Base-by-base conservation (phyloP, 805 yeast genomes). In the Metschnikowia proteae region DNA sequence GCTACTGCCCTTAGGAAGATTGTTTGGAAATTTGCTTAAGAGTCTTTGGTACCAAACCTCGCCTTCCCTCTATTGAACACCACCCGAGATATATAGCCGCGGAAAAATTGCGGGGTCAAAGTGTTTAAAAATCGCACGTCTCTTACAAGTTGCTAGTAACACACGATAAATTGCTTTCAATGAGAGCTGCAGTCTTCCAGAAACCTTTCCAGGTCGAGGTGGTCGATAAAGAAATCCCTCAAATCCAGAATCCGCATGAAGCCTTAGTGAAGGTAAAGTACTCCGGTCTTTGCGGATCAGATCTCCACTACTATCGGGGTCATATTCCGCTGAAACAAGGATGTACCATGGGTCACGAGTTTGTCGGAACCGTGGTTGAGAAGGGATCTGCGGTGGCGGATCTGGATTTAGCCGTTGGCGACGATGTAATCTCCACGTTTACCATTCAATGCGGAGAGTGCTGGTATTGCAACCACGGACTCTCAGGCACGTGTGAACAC, bases 361-460 rank as follows among this genome's bases (percentile, higher is more conserved):
- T 76, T 44, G 58, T 69, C 17, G 81, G 82, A 2, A 63, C 62
- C 2, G 63, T 78, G 6, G 74, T 66, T 3, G 71, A 66, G 6
- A 67, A 63, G 13, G 82, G 81, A 1, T 7, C 48, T 0, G 62
- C 50, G 0, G 56, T 69, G 1, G 42, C 54, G 5, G 61, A 55
- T 22, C 27, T 49, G 22, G 60, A 60, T n/a, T 71, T 78, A 53
- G 55, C 61, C 40, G 53, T 67, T 8, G 82, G 81, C 1, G 82
- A 78, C 46, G 65, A 66, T 10, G 82, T 78, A 4, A 67, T 57
- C 10, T 45, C 57, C 17, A 63, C 71, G 1, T 79, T 79, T 53
- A 81, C 85, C 5, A 71, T 78, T 7, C 84, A 80, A 51, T 81
- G 86, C 61, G 84, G 84, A 1, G 62, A 66, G 28, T 81, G 86